Percentiles rank a stretch among this genome's conserved stretches.
phyloP scores from a whole-genome alignment of 2,329 filamentous ascomycete genomes.

The Aspergillus ibericus region DNA sequence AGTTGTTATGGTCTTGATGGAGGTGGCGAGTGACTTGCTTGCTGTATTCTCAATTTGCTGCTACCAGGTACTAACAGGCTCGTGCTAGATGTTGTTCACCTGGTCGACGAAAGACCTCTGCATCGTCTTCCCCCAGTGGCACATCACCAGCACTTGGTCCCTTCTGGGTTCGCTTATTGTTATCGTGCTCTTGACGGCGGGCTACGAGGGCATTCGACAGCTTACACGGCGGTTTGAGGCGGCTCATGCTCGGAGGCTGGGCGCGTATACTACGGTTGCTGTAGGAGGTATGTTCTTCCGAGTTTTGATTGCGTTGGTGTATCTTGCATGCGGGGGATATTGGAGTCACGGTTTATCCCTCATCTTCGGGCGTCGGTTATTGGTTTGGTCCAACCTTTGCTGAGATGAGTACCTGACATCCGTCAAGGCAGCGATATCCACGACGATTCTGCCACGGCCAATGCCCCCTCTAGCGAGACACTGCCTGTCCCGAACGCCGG shows the following conservation, averaged over 20 bases:
- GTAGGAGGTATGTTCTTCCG: conserved; percentile 33
- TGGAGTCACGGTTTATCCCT: background rate
- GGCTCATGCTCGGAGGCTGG: conserved; percentile 52
- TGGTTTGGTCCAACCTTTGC: conserved; percentile 10
- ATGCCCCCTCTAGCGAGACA: conserved; percentile 20
- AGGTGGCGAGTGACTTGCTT: background rate
- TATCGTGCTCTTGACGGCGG: conserved; percentile 80
- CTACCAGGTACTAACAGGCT: no score
- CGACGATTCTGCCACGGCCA: conserved; percentile 30
- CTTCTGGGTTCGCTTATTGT: conserved; percentile 80
- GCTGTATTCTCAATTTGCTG: no score
- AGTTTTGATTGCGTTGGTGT: background rate
- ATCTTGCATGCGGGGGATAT: conserved; percentile 6
- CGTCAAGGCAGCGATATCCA: conserved; percentile 38
- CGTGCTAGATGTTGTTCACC: conserved; percentile 87
- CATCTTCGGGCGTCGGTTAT: conserved; percentile 8
- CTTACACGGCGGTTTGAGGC: conserved; percentile 74
- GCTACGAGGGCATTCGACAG: conserved; percentile 86
- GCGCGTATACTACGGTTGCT: conserved; percentile 41
- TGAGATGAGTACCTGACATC: conserved; percentile 25
- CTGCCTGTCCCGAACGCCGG: conserved; percentile 50
- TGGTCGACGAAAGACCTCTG: conserved; percentile 93
- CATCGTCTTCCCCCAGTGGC: conserved; percentile 93
- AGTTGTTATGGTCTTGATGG: background rate
- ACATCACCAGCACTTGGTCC: conserved; percentile 69